Percentiles rank a stretch among this genome's conserved stretches.
These are phyloP conservation scores for Diaporthe batatas DNA, from an alignment of 2,329 filamentous ascomycete genomes.

Conservation along the genomic window DNA sequence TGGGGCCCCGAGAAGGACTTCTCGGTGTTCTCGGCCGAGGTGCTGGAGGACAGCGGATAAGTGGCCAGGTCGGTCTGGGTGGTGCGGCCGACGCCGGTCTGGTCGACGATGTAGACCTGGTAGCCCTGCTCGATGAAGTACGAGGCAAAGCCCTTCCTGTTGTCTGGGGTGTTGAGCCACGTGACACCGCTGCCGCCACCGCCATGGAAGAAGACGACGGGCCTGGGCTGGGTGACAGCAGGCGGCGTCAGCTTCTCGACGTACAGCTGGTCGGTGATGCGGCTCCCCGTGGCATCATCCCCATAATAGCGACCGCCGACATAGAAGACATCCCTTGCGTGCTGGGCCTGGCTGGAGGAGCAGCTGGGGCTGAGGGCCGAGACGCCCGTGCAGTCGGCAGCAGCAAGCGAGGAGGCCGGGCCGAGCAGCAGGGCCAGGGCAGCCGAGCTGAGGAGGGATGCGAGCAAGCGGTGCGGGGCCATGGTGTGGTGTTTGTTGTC, in stretches of 20 bases:
- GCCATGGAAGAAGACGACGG: constrained; percentile 51
- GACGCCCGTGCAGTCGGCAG: constrained; percentile 39
- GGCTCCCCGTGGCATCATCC: constrained; percentile 45
- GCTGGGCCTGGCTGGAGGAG: constrained; percentile 37
- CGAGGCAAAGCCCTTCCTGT: constrained; percentile 56
- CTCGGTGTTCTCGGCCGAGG: constrained; percentile 47
- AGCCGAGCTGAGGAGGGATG: constrained; percentile 27
- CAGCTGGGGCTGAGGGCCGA: constrained; percentile 39
- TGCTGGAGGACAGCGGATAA: constrained; percentile 47
- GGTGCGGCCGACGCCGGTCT: constrained; percentile 52
- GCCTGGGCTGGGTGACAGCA: constrained; percentile 44
- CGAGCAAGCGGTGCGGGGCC: neutral
- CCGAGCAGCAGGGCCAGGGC: constrained; percentile 29
- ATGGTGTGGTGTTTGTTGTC: neutral
- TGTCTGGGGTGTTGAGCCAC: constrained; percentile 57
- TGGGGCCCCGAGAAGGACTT: constrained; percentile 48
- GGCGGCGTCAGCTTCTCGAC: constrained; percentile 51
- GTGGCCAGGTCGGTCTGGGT: constrained; percentile 47
- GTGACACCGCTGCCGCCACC: constrained; percentile 50
- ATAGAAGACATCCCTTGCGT: constrained; percentile 48
- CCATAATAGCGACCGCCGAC: constrained; percentile 48
- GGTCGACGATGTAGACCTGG: constrained; percentile 57
- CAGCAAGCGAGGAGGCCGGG: constrained; percentile 7
- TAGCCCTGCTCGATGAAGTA: constrained; percentile 57
- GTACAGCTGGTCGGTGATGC: constrained; percentile 49